Conservation (phyloP, 176 grass and related monocot genomes). For the Tillandsia leiboldiana region DNA sequence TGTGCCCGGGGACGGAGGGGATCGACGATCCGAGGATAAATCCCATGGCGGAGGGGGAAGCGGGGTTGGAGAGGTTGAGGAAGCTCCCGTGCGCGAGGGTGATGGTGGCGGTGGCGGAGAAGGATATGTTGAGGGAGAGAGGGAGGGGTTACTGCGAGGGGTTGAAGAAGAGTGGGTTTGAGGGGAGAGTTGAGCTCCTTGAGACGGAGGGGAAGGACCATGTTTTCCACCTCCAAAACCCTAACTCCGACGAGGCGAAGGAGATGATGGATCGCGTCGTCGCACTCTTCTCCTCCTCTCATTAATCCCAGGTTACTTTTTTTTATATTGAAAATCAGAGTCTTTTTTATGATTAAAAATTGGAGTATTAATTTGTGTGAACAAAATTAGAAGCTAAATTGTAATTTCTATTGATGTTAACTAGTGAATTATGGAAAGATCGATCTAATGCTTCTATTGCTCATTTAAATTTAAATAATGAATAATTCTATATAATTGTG, state of each 20-base stretch:
- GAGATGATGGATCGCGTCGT: constrained; percentile 27
- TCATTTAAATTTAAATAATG: too few relatives aligned
- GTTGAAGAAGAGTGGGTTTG: constrained; percentile 12
- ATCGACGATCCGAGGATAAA: constrained; percentile 49
- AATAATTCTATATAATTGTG: too few relatives aligned
- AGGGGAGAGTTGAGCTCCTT: constrained; percentile 22
- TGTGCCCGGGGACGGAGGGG: constrained; percentile 19
- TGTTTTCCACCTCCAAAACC: constrained; percentile 39
- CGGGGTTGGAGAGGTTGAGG: neutral
- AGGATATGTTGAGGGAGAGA: constrained; percentile 27
- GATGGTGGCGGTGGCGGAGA: constrained; percentile 30
- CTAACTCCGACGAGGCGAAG: constrained; percentile 23
- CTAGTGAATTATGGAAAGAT: too few relatives aligned
- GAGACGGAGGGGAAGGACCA: constrained; percentile 36
- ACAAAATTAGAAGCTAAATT: too few relatives aligned
- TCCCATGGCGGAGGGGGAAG: constrained; percentile 23
- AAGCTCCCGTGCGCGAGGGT: neutral
- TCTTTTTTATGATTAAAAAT: too few relatives aligned
- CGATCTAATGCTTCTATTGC: too few relatives aligned
- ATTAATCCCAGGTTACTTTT: too few relatives aligned
- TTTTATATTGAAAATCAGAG: too few relatives aligned
- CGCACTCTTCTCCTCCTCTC: constrained; percentile 16
- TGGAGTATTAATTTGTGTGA: too few relatives aligned
- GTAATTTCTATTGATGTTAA: too few relatives aligned
- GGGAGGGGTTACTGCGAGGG: constrained; percentile 36